phyloP scores from a whole-genome alignment of 306 rosid genomes.

The Neltuma alba region DNA sequence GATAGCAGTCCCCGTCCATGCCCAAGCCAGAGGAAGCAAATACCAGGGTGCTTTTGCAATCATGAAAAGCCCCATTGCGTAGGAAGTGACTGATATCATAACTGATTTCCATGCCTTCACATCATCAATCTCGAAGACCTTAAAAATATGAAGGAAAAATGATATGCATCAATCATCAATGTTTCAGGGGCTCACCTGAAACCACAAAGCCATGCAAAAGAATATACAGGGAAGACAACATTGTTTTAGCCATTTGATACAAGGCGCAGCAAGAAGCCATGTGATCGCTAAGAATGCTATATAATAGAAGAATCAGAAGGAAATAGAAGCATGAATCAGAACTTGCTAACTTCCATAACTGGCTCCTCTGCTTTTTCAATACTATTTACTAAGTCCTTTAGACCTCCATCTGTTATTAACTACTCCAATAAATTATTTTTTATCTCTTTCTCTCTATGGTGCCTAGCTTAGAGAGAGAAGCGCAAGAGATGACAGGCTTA shows the following conservation, averaged over 20 bases:
- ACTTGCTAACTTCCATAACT: neutral
- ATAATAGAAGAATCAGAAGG: neutral
- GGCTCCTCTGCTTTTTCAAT: neutral
- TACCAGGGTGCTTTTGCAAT: slow-evolving; percentile 96
- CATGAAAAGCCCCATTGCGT: slow-evolving; percentile 78
- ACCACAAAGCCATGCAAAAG: slow-evolving; percentile 10
- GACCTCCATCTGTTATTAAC: neutral
- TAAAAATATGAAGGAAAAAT: slow-evolving; percentile 3
- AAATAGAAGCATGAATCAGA: neutral
- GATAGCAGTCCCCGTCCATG: slow-evolving; percentile 96
- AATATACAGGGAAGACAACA: neutral
- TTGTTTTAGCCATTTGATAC: neutral
- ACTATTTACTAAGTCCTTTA: neutral
- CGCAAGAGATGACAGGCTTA: neutral
- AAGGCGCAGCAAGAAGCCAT: neutral
- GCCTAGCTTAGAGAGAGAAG: neutral
- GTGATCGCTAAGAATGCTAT: neutral
- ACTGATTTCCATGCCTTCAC: slow-evolving; percentile 84
- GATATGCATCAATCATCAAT: slow-evolving; percentile 19
- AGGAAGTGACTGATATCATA: slow-evolving; percentile 81
- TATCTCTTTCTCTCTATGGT: neutral
- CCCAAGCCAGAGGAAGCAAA: slow-evolving; percentile 99
- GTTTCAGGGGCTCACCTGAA: neutral
- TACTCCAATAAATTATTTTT: neutral
- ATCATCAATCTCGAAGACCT: slow-evolving; percentile 92